A percentile compares a stretch with the other conserved stretches of the same genome.
Conservation (phyloP, 2,329 filamentous ascomycete genomes). For the Truncatella angustata region DNA sequence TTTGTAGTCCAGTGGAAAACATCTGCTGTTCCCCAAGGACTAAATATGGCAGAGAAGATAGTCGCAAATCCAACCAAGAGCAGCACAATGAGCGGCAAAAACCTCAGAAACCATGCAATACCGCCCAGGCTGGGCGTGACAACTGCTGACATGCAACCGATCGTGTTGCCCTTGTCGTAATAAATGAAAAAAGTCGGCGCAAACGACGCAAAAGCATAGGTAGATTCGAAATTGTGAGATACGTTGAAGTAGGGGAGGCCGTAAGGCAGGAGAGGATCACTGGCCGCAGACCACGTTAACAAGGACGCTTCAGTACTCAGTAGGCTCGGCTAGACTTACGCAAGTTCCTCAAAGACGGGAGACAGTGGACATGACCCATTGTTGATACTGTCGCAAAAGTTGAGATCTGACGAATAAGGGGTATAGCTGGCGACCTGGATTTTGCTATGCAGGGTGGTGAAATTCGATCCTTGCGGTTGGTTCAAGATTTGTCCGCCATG, state of each 20-base stretch:
- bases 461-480: conserved; percentile 57
- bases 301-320: not conserved
- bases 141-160: conserved; percentile 79
- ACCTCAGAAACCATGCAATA: conserved; percentile 68
- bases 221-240: conserved; percentile 71
- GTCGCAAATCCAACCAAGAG: conserved; percentile 80
- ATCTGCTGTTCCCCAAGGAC: conserved; percentile 90
- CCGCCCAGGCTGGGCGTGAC: conserved; percentile 80
- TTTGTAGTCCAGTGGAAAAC: conserved; percentile 97
- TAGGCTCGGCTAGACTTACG: not conserved
- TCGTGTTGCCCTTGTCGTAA: conserved; percentile 61
- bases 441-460: conserved; percentile 70
- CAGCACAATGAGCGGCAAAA: conserved; percentile 75
- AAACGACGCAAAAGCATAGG: conserved; percentile 84
- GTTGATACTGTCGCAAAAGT: conserved; percentile 66
- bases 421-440: conserved; percentile 77
- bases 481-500: conserved; percentile 75
- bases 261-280: conserved; percentile 24
- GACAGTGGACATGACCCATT: conserved; percentile 71
- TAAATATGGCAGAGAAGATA: conserved; percentile 79
- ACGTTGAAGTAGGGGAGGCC: conserved; percentile 71
- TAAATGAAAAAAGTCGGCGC: conserved; percentile 70
- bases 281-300: not conserved
- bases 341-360: conserved; percentile 60
- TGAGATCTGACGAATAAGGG: conserved; percentile 53